These are phyloP conservation scores for Mycena venus DNA, from an alignment of 768 basidiomycete species.

Conservation along the genomic window DNA sequence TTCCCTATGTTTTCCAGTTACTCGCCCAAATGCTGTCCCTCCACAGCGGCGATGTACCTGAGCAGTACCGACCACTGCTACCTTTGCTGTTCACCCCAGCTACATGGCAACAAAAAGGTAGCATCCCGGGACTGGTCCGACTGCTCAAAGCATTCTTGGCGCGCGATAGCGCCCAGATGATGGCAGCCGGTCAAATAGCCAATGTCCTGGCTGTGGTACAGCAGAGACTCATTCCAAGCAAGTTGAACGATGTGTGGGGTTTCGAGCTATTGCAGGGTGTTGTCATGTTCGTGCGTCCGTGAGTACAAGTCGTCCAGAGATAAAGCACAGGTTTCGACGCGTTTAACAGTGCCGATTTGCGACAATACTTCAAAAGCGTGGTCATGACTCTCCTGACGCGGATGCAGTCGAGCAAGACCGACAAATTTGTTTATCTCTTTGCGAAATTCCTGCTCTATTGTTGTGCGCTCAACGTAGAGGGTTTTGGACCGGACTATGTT, in stretches of 20 bases:
- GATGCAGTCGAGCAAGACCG: constrained; percentile 90
- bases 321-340: neutral
- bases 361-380: constrained; percentile 80
- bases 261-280: constrained; percentile 90
- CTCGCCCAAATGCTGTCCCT: constrained; percentile 95
- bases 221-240: constrained; percentile 90
- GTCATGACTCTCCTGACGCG: constrained; percentile 86
- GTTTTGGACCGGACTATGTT: constrained; percentile 83
- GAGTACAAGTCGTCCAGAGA: constrained; percentile 47
- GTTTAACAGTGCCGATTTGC: constrained; percentile 67
- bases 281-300: constrained; percentile 82
- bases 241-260: constrained; percentile 90
- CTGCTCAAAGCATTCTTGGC: constrained; percentile 87
- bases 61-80: constrained; percentile 83
- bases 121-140: constrained; percentile 92
- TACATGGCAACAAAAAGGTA: constrained; percentile 95
- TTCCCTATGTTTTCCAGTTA: constrained; percentile 97
- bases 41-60: constrained; percentile 75
- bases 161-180: constrained; percentile 78
- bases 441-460: constrained; percentile 82
- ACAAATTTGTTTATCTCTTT: constrained; percentile 88
- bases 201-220: constrained; percentile 90
- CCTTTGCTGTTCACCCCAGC: constrained; percentile 87
- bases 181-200: constrained; percentile 77
- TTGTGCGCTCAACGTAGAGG: constrained; percentile 81